A percentile compares a stretch with the other conserved stretches of the same genome.
phyloP scores from a whole-genome alignment of 2,329 filamentous ascomycete species.

The Cercospora sp. region DNA sequence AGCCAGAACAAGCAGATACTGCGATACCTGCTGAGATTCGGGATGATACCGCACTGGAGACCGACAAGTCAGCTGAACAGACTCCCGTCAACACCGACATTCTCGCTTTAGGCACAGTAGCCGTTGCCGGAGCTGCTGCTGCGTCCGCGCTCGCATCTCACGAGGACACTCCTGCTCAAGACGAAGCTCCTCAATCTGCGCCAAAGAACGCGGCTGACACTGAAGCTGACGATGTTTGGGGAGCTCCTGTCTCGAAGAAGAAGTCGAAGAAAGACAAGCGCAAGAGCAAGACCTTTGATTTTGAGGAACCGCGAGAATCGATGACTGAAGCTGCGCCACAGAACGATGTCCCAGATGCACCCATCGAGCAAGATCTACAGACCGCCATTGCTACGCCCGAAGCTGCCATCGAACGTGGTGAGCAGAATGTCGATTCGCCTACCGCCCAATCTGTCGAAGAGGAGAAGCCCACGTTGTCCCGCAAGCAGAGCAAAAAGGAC shows the following conservation, averaged over 20 bases:
- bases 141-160: background rate
- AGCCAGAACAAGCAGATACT: slow-evolving; percentile 10
- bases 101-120: background rate
- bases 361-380: background rate
- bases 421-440: background rate
- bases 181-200: background rate
- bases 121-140: background rate
- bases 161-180: background rate
- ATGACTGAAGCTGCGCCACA: background rate
- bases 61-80: background rate
- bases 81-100: background rate
- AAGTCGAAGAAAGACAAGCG: slow-evolving; percentile 34
- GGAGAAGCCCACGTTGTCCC: slow-evolving; percentile 11
- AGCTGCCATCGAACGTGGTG: background rate
- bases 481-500: slow-evolving; percentile 34
- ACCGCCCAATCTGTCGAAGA: background rate
- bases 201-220: background rate
- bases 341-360: background rate
- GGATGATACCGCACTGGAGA: background rate
- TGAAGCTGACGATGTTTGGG: background rate
- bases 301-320: slow-evolving; percentile 1
- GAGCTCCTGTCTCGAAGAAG: slow-evolving; percentile 26
- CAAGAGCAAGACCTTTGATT: slow-evolving; percentile 17
- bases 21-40: background rate
- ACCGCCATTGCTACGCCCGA: background rate